Evolutionary conservation across 1,139 yeast species (phyloP), one percentile per base, ranked within the genome.

Genomic region (Kodamaea alishanica): DNA sequence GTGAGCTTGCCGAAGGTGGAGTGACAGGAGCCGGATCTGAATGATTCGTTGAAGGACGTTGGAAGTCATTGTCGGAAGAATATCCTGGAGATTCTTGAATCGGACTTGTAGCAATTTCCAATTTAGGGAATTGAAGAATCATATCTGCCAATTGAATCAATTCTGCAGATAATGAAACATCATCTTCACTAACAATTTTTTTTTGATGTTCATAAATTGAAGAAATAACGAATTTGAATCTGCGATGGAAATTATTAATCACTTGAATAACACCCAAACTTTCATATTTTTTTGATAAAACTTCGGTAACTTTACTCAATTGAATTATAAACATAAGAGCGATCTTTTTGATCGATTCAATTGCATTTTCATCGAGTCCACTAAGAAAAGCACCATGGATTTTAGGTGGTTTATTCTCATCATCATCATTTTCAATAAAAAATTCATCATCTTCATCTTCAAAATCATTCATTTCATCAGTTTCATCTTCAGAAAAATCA

Each of bases 281-380:
- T 39, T 73, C 68, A 51, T 79, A 77, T 53, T 80, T 80, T 46
- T 74, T 75, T 26, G 73, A 59, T 32, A 79, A 60, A 4, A 78
- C 81, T 41, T 79, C 82, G 3, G 84, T 75, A 25, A 77, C 74
- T 39, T 65, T 63, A 37, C 67, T 53, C 33, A 78, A 63, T 30
- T 73, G 72, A 38, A 68, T 61, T 33, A 75, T 56, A 42, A 80
- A 60, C 62, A 75, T 60, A 23, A 77, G 48, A 4, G 76, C 62
- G 24, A 77, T 58, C 42, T 67, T 67, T 42, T 77, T 63, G 10
- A 79, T 60, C 34, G 61, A 60, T 28, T 60, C 57, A n/a, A 77
- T 46, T 2, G 82, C 55, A 25, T 43, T 46, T 6, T 58, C 52
- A 46, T 73, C 73, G 41, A 77, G 73, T 1, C 82, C 82, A 42